Evolutionary conservation across 106 monocot genomes (phyloP).

Genomic region (Posidonia australis): DNA sequence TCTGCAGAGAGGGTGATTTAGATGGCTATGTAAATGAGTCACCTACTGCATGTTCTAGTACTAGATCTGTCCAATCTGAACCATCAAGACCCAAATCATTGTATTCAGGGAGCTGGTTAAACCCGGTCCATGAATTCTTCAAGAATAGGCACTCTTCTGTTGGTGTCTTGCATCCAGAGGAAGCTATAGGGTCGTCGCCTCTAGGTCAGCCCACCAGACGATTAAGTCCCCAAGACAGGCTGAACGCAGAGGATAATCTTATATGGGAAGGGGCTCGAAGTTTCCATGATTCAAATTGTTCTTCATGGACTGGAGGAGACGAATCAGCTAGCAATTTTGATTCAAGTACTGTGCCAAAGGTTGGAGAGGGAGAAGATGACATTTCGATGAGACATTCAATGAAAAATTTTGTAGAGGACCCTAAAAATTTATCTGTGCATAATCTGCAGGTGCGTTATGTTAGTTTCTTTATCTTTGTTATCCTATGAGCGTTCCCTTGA

Average conservation of each 20-base stretch:
- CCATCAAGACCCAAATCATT: not conserved
- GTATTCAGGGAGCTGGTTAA: not conserved
- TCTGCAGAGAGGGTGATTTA: not conserved
- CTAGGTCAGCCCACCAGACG: not conserved
- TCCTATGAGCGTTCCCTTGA: no score
- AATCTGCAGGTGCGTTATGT: not conserved
- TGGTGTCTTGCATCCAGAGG: not conserved
- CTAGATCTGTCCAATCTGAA: not conserved
- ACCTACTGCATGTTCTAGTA: not conserved
- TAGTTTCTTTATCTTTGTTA: no score
- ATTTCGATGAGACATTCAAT: not conserved
- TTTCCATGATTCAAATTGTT: not conserved
- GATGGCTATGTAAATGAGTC: not conserved
- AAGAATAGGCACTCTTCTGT: not conserved
- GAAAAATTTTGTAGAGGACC: not conserved
- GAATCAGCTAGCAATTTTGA: not conserved
- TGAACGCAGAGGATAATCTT: not conserved
- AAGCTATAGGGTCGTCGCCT: not conserved
- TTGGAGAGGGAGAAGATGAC: not conserved
- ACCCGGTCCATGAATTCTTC: no score
- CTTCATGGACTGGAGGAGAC: not conserved
- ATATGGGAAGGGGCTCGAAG: not conserved
- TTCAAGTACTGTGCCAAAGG: not conserved
- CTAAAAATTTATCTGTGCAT: not conserved
- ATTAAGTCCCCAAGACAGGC: no score